Percentiles rank a stretch among this genome's conserved stretches.
These are phyloP conservation scores for Cutaneotrichosporon dermatis DNA, from an alignment of 1,284 basidiomycete species.

Conservation along the genomic window DNA sequence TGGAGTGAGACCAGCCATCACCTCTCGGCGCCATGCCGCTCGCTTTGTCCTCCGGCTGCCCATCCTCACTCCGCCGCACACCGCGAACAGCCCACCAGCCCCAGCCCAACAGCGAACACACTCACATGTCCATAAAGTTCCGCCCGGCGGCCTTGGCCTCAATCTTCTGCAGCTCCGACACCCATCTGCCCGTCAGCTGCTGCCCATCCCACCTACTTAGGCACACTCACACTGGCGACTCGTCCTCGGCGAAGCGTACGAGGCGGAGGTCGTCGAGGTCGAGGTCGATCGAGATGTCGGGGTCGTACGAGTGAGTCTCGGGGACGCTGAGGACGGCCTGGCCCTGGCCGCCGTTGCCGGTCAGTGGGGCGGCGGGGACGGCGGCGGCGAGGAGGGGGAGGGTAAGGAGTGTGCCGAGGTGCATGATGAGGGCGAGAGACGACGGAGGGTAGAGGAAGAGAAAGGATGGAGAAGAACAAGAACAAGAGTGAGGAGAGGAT, in stretches of 20 bases:
- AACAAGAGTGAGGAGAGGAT: too few species aligned
- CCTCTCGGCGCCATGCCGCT: too few species aligned
- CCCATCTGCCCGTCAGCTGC: slow-evolving; percentile 54
- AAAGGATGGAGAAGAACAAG: too few species aligned
- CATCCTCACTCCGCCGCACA: too few species aligned
- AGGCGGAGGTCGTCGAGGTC: slow-evolving; percentile 68
- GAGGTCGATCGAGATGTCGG: slow-evolving; percentile 50
- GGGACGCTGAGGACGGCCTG: neutral
- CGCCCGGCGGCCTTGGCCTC: slow-evolving; percentile 60
- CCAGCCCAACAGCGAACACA: neutral
- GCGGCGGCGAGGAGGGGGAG: slow-evolving; percentile 36
- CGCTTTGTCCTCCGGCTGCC: too few species aligned
- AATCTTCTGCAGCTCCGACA: slow-evolving; percentile 83
- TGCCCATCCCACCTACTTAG: too few species aligned
- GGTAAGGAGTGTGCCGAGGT: slow-evolving; percentile 31
- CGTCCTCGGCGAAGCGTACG: slow-evolving; percentile 65
- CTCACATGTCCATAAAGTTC: slow-evolving; percentile 80
- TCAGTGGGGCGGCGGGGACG: slow-evolving; percentile 24
- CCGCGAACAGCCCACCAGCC: too few species aligned
- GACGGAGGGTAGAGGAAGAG: too few species aligned
- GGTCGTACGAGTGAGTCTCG: neutral
- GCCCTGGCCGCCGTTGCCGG: neutral
- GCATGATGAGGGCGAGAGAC: slow-evolving; percentile 22
- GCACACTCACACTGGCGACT: slow-evolving; percentile 51
- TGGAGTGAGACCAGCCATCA: too few species aligned